Evolutionary conservation across 1,284 basidiomycete genomes (phyloP), one percentile per base, ranked within the genome.

Genomic region (Exobasidium cylindrosporum): DNA sequence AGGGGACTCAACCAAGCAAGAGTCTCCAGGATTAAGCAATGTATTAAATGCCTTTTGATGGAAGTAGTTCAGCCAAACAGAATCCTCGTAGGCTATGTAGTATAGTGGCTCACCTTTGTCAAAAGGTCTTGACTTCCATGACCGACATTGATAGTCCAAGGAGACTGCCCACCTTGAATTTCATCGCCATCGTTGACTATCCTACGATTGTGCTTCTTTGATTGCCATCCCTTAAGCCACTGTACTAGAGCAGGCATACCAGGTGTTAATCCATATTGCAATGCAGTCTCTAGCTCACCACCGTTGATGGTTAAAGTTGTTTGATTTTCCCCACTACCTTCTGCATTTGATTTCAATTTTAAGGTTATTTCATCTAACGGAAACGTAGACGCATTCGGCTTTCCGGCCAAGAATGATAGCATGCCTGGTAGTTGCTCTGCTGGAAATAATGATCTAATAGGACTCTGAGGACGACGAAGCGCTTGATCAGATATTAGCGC

Each of bases 111-210:
- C 49, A 67, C 56, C 65, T 95, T 95, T 82, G 84, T 89, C 60
- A 96, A 85, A 63, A 94, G 78, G 82, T 96, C 92, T 81, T 95
- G 92, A 43, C 89, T 90, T 4, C 93, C 94, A 49, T 84, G 84
- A 0, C 92, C 92, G 14, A 95, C 82, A 52, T 86, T 88, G 3
- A 95, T 79, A 47, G 84, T 82, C 91, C 91, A 96, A 11, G 66
- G 50, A 14, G 62, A 61, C 14, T 65, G 35, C 23, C 67, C 71
- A 43, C 61, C 61, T 46, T 54, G 28, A 17, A 43, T 50, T 21
- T 24, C 23, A 24, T 45, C 31, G 5, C 57, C 57, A 23, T 28
- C 46, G 5, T 30, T 65, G 52, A 63, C 66, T 47, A 61, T 84
- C 69, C 92, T 90, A 52, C 85, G 84, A 3, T 77, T 74, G 70